Percentiles rank a stretch among this genome's conserved stretches.
Conservation (phyloP, 139 green algal species). For the Tetradesmus lagerheimii region DNA sequence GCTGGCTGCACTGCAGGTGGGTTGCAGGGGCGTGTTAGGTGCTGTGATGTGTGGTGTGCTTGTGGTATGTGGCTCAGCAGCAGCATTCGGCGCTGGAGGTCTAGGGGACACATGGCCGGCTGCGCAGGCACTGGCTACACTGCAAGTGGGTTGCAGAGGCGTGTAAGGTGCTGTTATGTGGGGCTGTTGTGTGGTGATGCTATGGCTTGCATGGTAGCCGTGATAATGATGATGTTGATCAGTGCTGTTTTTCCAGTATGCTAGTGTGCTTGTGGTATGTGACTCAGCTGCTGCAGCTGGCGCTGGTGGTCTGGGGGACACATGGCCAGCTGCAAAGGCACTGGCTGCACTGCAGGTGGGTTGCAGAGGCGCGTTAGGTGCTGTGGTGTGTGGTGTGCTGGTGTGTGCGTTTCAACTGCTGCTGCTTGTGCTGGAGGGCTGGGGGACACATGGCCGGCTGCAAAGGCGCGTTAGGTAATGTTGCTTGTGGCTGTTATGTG, state of each 20-base stretch:
- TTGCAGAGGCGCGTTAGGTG: not conserved
- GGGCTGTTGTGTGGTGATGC: no score
- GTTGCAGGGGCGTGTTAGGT: not conserved
- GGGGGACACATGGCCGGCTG: constrained; percentile 29
- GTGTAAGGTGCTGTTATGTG: no score
- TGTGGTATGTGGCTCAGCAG: no score
- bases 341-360: not conserved
- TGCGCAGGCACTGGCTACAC: constrained; percentile 7
- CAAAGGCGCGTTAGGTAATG: no score
- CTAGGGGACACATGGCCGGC: constrained; percentile 32
- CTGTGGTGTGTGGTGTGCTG: not conserved
- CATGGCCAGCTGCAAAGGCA: no score
- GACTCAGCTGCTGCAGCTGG: no score
- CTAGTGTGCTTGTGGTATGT: no score
- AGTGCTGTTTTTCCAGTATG: not conserved
- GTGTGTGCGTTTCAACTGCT: no score
- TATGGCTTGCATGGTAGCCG: no score
- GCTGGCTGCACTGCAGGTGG: not conserved
- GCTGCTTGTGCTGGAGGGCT: not conserved
- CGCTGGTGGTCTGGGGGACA: not conserved
- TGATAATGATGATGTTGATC: no score
- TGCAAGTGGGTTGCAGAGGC: no score
- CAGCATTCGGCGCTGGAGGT: not conserved
- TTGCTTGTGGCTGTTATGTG: no score
- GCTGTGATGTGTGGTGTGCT: not conserved